Evolutionary conservation across 1,284 basidiomycete genomes (phyloP).

Genomic region (Xerocomus nothofagi): DNA sequence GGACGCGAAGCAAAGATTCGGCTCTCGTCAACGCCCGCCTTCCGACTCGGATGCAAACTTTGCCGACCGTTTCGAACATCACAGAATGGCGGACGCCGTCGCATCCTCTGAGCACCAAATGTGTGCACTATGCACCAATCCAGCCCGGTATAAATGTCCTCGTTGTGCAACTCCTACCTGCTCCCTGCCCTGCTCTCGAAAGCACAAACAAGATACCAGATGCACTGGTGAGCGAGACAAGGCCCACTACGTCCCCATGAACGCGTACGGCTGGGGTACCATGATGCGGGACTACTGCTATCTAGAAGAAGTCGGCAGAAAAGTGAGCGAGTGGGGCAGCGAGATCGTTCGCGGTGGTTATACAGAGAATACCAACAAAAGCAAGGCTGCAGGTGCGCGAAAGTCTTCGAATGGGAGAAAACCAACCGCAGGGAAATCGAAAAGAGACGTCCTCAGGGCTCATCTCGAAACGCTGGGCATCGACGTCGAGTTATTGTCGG

Average conservation of each 20-base stretch:
- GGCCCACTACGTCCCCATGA: constrained; percentile 74
- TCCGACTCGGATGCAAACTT: too few relatives aligned
- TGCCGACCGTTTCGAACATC: too few relatives aligned
- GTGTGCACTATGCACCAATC: constrained; percentile 48
- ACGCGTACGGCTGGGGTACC: constrained; percentile 74
- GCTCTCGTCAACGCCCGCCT: too few relatives aligned
- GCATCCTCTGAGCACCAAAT: constrained; percentile 1
- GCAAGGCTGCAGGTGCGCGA: constrained; percentile 18
- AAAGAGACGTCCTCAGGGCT: constrained; percentile 63
- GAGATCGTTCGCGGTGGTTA: constrained; percentile 62
- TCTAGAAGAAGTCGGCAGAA: constrained; percentile 77
- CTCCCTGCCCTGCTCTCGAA: constrained; percentile 68
- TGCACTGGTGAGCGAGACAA: constrained; percentile 79
- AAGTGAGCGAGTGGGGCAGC: constrained; percentile 67
- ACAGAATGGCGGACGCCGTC: constrained; percentile 12
- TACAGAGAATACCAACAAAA: constrained; percentile 18
- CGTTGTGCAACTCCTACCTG: constrained; percentile 71
- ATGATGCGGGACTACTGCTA: constrained; percentile 87
- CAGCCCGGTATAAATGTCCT: constrained; percentile 76
- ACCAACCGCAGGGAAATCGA: constrained; percentile 16
- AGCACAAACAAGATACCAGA: constrained; percentile 64
- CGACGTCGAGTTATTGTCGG: constrained; percentile 73
- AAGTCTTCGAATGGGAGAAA: constrained; percentile 21
- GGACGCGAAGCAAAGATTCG: neutral
- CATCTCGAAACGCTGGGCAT: constrained; percentile 66